These are phyloP conservation scores for Apiospora saccharicola DNA, from an alignment of 2,329 filamentous ascomycete genomes.

Conservation along the genomic window DNA sequence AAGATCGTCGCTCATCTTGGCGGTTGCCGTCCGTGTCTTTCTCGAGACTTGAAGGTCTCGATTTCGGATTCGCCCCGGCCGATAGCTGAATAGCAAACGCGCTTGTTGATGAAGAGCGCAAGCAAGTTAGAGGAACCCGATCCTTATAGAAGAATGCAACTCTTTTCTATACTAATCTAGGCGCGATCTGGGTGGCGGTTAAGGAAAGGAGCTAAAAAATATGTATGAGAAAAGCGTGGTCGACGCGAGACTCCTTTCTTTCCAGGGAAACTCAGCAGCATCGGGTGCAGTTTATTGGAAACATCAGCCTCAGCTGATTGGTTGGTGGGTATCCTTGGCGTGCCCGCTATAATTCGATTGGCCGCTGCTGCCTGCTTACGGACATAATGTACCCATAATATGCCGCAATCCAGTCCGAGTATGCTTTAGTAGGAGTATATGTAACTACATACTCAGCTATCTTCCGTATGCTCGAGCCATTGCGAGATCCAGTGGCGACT, in stretches of 20 bases:
- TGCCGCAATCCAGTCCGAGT: background rate
- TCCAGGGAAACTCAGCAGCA: constrained; percentile 16
- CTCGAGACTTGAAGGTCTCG: background rate
- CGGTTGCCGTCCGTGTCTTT: constrained; percentile 3
- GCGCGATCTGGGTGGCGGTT: background rate
- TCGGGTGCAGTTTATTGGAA: constrained; percentile 9
- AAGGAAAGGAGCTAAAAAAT: background rate
- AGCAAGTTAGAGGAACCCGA: background rate
- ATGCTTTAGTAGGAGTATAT: background rate
- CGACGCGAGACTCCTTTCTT: constrained; percentile 18
- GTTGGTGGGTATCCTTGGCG: background rate
- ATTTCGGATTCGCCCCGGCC: background rate
- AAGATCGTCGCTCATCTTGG: constrained; percentile 77
- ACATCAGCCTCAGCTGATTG: constrained; percentile 16
- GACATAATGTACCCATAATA: background rate
- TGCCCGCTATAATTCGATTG: constrained; percentile 19
- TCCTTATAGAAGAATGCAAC: background rate
- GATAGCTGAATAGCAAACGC: constrained; percentile 14
- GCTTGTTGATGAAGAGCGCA: constrained; percentile 4
- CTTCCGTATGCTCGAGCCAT: background rate
- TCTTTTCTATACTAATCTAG: background rate
- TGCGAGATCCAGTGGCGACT: background rate
- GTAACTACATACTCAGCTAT: background rate
- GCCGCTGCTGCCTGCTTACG: background rate
- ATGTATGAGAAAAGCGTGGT: background rate